Percentiles rank a stretch among this genome's conserved stretches.
These are phyloP conservation scores for Trichoderma afroharzianum DNA, from an alignment of 2,329 filamentous ascomycete species.

Conservation along the genomic window DNA sequence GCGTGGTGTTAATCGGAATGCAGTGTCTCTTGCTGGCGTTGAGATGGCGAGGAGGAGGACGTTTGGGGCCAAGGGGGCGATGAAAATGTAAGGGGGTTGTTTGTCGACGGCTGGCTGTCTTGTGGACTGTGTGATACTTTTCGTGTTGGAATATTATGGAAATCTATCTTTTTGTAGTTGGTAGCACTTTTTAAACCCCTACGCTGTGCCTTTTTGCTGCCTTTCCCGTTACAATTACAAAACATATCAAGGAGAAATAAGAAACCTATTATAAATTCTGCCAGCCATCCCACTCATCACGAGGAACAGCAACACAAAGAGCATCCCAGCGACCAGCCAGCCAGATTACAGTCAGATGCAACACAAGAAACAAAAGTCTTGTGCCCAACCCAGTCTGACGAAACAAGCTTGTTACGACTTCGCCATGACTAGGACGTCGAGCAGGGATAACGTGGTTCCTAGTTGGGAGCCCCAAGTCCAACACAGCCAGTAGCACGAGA, in stretches of 20 bases:
- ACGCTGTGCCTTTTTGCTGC: background rate
- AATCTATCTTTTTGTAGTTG: background rate
- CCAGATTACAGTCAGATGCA: conserved; percentile 37
- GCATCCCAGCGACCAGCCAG: conserved; percentile 32
- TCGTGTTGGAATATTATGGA: background rate
- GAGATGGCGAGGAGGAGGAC: conserved; percentile 29
- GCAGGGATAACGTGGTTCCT: background rate
- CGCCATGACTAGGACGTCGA: conserved; percentile 18
- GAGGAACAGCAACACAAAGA: conserved; percentile 29
- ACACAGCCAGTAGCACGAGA: conserved; percentile 62
- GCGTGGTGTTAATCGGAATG: background rate
- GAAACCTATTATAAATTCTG: conserved; percentile 10
- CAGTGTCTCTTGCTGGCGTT: conserved; percentile 22
- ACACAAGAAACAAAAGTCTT: conserved; percentile 30
- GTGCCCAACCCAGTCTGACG: conserved; percentile 30
- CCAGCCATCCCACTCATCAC: conserved; percentile 32
- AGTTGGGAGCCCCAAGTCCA: conserved; percentile 55
- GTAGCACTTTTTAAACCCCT: background rate
- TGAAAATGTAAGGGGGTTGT: conserved; percentile 21
- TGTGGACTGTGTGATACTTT: background rate
- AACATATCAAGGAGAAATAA: background rate
- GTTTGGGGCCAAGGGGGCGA: conserved; percentile 24
- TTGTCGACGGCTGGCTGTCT: too few species aligned
- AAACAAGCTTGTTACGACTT: conserved; percentile 19
- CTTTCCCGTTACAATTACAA: background rate